Evolutionary conservation across 345 rosid genomes (phyloP).

Genomic region (Streptanthus diversifolius): DNA sequence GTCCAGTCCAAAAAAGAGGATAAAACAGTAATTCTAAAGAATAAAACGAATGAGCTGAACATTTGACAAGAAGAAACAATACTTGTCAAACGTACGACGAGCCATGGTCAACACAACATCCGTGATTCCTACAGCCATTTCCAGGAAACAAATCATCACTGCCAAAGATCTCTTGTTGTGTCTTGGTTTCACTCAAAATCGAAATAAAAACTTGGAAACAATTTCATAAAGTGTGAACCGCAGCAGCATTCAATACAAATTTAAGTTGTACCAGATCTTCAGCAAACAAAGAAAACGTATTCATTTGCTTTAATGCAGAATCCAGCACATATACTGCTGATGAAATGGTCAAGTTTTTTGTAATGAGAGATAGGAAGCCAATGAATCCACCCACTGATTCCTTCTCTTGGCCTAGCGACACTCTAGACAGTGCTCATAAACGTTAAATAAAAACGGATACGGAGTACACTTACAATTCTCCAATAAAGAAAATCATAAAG

Average conservation of each 20-base stretch:
- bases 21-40: not conserved
- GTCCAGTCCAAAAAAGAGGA: not conserved
- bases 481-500: not conserved
- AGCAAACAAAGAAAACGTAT: slow-evolving; percentile 10
- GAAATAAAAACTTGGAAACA: not conserved
- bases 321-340: slow-evolving; percentile 37
- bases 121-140: slow-evolving; percentile 44
- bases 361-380: slow-evolving; percentile 80
- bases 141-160: not conserved
- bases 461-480: not conserved
- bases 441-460: slow-evolving; percentile 1
- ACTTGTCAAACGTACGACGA: slow-evolving; percentile 59
- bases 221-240: not conserved
- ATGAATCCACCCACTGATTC: slow-evolving; percentile 67
- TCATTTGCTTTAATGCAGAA: slow-evolving; percentile 9
- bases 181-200: not conserved
- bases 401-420: slow-evolving; percentile 72
- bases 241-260: not conserved
- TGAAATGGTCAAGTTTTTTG: slow-evolving; percentile 39
- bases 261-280: slow-evolving; percentile 40
- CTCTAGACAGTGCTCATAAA: slow-evolving; percentile 44
- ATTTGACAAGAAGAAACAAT: not conserved
- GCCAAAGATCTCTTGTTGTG: not conserved
- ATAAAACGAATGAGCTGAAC: not conserved
- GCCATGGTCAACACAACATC: slow-evolving; percentile 52